phyloP scores from a whole-genome alignment of 192 early-diverging fungal species.

The Helicostylum pulchrum region DNA sequence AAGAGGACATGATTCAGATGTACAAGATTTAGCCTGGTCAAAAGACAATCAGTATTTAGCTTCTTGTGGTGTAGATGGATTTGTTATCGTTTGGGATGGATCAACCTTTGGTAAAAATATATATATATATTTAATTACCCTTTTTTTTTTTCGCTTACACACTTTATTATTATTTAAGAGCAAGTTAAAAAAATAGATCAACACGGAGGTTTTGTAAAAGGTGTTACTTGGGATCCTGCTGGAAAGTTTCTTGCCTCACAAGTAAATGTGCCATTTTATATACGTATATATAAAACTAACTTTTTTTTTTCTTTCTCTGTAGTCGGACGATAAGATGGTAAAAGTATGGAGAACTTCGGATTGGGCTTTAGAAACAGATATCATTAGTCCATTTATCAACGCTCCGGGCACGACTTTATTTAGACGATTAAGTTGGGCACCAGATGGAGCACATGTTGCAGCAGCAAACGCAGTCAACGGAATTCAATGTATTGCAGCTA shows the following conservation, averaged over 20 bases:
- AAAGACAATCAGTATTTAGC: conserved; percentile 81
- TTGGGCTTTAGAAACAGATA: conserved; percentile 76
- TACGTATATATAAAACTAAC: not conserved
- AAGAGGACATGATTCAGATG: conserved; percentile 51
- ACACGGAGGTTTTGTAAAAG: conserved; percentile 92
- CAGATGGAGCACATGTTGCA: conserved; percentile 91
- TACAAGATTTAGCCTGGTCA: conserved; percentile 92
- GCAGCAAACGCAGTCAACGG: conserved; percentile 87
- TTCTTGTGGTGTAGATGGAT: conserved; percentile 84
- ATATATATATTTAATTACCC: too few relatives aligned
- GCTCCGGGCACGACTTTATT: conserved; percentile 90
- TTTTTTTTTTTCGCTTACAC: too few relatives aligned
- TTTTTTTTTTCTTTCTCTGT: conserved; percentile 1
- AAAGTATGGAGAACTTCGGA: conserved; percentile 85
- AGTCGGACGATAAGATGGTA: conserved; percentile 88
- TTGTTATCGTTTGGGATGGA: conserved; percentile 84
- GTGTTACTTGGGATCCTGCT: conserved; percentile 93
- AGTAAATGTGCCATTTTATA: conserved; percentile 40
- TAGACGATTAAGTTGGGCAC: conserved; percentile 91
- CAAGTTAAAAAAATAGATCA: conserved; percentile 60
- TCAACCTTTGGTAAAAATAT: conserved; percentile 79
- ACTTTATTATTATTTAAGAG: conserved; percentile 24
- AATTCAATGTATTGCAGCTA: conserved; percentile 71
- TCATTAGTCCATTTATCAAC: conserved; percentile 69
- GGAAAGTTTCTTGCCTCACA: conserved; percentile 91